Conservation (phyloP, 495 filamentous ascomycete genomes). For the Apiosordaria backusii region DNA sequence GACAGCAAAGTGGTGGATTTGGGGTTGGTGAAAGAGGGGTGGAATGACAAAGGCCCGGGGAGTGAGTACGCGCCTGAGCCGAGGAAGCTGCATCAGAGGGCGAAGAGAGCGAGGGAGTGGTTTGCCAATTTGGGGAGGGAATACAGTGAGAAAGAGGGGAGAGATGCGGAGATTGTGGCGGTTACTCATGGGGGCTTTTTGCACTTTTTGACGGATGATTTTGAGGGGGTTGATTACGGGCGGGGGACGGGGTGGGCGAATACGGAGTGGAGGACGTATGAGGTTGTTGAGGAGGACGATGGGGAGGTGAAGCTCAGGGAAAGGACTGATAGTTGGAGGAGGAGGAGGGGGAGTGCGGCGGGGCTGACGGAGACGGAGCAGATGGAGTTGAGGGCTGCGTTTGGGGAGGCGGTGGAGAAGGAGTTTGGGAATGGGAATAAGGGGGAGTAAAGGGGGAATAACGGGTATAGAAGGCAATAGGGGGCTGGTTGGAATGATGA, state of each 20-base stretch:
- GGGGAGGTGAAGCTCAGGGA: slow-evolving; percentile 58
- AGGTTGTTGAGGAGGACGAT: slow-evolving; percentile 51
- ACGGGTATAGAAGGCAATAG: not conserved
- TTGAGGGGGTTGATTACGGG: slow-evolving; percentile 57
- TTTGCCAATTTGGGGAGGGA: slow-evolving; percentile 50
- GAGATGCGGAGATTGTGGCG: slow-evolving; percentile 58
- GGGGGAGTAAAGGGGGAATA: not conserved
- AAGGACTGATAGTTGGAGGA: slow-evolving; percentile 54
- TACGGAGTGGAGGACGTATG: slow-evolving; percentile 74
- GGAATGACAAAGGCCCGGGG: slow-evolving; percentile 64
- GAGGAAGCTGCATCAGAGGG: slow-evolving; percentile 57
- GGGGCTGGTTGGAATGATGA: not conserved
- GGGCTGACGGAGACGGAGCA: slow-evolving; percentile 46
- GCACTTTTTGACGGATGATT: slow-evolving; percentile 79
- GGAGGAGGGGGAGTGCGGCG: slow-evolving; percentile 46
- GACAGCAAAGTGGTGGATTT: slow-evolving; percentile 60
- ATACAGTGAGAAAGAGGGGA: slow-evolving; percentile 42
- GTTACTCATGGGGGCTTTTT: slow-evolving; percentile 49
- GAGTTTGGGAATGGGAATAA: slow-evolving; percentile 21
- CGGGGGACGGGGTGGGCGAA: slow-evolving; percentile 80
- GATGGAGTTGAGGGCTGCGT: slow-evolving; percentile 35
- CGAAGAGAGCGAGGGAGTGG: slow-evolving; percentile 63
- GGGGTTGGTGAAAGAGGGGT: slow-evolving; percentile 54
- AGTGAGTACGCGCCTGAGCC: slow-evolving; percentile 55
- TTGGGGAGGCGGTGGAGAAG: slow-evolving; percentile 28